Evolutionary conservation across 2,329 filamentous ascomycete species (phyloP).

Genomic region (Raffaelea ambrosiae): DNA sequence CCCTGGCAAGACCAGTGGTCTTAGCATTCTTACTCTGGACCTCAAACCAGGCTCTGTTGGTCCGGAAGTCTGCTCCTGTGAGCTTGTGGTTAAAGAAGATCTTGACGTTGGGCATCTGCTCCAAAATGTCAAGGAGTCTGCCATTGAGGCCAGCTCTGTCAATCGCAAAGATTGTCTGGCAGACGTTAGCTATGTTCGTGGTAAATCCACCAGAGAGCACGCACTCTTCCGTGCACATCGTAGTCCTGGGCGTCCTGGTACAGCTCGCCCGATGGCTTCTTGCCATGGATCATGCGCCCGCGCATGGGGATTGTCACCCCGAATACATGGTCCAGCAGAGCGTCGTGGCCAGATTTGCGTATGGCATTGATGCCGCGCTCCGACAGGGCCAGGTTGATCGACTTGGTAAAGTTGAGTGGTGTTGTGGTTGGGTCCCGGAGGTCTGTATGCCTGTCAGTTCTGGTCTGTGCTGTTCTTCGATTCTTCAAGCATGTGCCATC

Average conservation of each 20-base stretch:
- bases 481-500: too few relatives aligned
- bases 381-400: slow-evolving; percentile 94
- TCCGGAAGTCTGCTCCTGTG: slow-evolving; percentile 76
- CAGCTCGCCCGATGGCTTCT: slow-evolving; percentile 52
- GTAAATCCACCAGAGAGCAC: slow-evolving; percentile 14
- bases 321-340: slow-evolving; percentile 66
- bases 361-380: slow-evolving; percentile 90
- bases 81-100: slow-evolving; percentile 92
- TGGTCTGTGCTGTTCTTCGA: too few relatives aligned
- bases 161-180: slow-evolving; percentile 71
- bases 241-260: slow-evolving; percentile 81
- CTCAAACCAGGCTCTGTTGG: slow-evolving; percentile 83
- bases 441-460: slow-evolving; percentile 46
- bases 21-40: slow-evolving; percentile 26
- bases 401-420: slow-evolving; percentile 91
- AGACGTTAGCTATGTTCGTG: not conserved
- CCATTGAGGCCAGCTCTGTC: slow-evolving; percentile 81
- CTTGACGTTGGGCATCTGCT: slow-evolving; percentile 78
- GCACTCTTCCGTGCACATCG: slow-evolving; percentile 77
- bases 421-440: slow-evolving; percentile 73
- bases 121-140: slow-evolving; percentile 72
- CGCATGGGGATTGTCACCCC: slow-evolving; percentile 81
- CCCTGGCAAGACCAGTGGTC: slow-evolving; percentile 41
- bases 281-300: slow-evolving; percentile 91
- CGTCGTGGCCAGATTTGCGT: slow-evolving; percentile 55